Percentiles rank a stretch among this genome's conserved stretches.
Evolutionary conservation across 352 stramenopile genomes (phyloP).

Genomic region (Elongisporangium prolatum): DNA sequence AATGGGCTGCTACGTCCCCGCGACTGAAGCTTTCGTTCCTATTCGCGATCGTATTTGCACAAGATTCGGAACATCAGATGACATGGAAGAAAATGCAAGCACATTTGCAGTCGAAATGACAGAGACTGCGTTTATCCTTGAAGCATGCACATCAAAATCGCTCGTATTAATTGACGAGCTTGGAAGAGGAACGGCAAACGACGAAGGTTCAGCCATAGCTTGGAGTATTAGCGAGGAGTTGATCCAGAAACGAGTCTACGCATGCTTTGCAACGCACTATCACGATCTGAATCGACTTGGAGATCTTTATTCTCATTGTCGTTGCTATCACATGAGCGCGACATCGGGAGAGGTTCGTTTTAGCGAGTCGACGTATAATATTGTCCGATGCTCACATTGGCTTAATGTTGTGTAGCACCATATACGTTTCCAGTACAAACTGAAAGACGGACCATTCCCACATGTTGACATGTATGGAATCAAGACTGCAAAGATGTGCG

Average conservation of each 20-base stretch:
- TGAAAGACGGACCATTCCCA: conserved; percentile 64
- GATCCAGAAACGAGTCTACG: conserved; percentile 59
- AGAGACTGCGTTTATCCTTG: conserved; percentile 84
- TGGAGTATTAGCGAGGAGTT: conserved; percentile 87
- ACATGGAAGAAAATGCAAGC: conserved; percentile 92
- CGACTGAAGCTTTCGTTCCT: conserved; percentile 71
- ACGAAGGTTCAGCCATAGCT: conserved; percentile 86
- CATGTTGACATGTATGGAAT: conserved; percentile 75
- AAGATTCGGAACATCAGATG: conserved; percentile 88
- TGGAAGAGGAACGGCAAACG: conserved; percentile 84
- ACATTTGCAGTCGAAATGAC: conserved; percentile 92
- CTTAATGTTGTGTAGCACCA: conserved; percentile 29
- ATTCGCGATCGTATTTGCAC: conserved; percentile 89
- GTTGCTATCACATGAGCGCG: conserved; percentile 68
- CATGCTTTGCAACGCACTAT: conserved; percentile 91
- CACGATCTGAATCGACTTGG: conserved; percentile 64
- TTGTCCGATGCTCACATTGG: background rate
- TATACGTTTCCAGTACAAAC: conserved; percentile 51
- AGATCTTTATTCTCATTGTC: conserved; percentile 55
- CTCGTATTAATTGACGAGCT: conserved; percentile 92
- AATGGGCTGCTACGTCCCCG: conserved; percentile 90
- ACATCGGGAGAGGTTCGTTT: conserved; percentile 34
- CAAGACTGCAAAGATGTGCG: conserved; percentile 68
- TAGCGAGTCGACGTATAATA: background rate
- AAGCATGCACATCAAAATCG: conserved; percentile 55